These are phyloP conservation scores for Corymbia maculata DNA, from an alignment of 345 rosid species.

Conservation along the genomic window DNA sequence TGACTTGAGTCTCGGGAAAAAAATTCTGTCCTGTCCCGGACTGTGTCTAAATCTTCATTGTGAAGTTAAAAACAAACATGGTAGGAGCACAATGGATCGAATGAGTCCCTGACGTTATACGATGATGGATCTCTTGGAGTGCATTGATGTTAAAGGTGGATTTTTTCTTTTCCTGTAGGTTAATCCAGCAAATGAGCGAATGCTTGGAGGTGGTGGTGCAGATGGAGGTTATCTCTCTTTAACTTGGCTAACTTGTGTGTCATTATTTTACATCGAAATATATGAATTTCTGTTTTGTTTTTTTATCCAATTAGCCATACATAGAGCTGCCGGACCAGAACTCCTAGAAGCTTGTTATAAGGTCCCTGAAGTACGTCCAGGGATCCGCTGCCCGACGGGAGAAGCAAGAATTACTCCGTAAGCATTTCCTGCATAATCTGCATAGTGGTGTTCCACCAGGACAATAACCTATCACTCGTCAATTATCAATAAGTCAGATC, in stretches of 20 bases:
- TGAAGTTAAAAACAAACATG: not conserved
- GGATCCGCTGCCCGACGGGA: constrained; percentile 70
- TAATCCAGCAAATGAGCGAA: constrained; percentile 73
- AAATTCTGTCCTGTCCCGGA: not conserved
- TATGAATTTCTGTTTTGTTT: not conserved
- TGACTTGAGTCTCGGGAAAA: not conserved
- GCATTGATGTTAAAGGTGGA: not conserved
- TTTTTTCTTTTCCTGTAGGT: constrained; percentile 24
- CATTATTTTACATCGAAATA: not conserved
- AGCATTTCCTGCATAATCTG: not conserved
- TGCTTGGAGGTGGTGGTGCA: constrained; percentile 96
- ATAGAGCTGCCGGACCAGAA: constrained; percentile 73
- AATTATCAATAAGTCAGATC: not conserved
- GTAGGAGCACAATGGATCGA: not conserved
- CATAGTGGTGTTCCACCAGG: not conserved
- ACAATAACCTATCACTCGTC: not conserved
- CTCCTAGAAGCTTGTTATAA: constrained; percentile 57
- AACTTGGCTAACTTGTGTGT: not conserved
- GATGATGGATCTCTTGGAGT: not conserved
- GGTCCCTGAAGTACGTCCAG: constrained; percentile 58
- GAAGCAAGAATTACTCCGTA: constrained; percentile 88
- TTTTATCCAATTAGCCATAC: constrained; percentile 36
- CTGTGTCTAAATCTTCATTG: not conserved
- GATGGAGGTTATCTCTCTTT: constrained; percentile 55
- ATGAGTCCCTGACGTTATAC: not conserved